Base-by-base conservation (phyloP, 2,329 filamentous ascomycete genomes). In the Trichophyton equinum region DNA sequence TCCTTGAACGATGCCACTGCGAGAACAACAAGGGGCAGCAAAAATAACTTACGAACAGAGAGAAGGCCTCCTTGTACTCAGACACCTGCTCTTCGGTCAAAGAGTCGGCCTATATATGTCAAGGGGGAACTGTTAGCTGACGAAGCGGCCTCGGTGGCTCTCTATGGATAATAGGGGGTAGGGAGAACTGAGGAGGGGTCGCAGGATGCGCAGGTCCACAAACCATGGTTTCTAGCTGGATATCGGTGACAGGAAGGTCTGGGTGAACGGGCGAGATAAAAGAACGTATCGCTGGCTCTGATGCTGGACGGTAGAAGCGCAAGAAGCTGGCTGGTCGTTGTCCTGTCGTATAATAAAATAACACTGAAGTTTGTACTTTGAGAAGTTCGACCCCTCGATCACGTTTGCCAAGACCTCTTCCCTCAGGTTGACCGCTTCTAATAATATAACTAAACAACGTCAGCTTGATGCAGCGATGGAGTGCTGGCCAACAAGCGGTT, bases 31-130 rank as follows among this genome's bases (percentile, higher is more conserved):
- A 51, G 46, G 46, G 46, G 9, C 2, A 38, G 22, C 20, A 49
- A 22, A 51, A 27, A 47, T 38, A 60, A 86, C 94, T 87, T 87
- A 99, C 94, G 79, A 99, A 99, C 68, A 99, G 89, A 76, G 94
- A 99, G 81, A 99, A 99, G 61, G 94, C 94, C 82, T 99, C 94
- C 88, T 97, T 99, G 84, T 97, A 99, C 82, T 99, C 94, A 76
- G 94, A 97, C 76, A 99, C 94, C 85, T 99, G 94, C 82, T 99
- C 94, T 84, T 99, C 94, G 71, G 94, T 97, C 74, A 99, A 87
- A 77, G 92, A 92, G 77, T 99, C 94, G 77, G 92, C 92, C 92
- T 97, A 76, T 62, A 67, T 20, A 15, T 13, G 33, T 57, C 18
- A 42, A 9, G 27, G 15, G 9, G 20, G 22, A 33, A 2, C 22